Conservation (phyloP, 2,329 filamentous ascomycete genomes). For the Macrophomina tecta region DNA sequence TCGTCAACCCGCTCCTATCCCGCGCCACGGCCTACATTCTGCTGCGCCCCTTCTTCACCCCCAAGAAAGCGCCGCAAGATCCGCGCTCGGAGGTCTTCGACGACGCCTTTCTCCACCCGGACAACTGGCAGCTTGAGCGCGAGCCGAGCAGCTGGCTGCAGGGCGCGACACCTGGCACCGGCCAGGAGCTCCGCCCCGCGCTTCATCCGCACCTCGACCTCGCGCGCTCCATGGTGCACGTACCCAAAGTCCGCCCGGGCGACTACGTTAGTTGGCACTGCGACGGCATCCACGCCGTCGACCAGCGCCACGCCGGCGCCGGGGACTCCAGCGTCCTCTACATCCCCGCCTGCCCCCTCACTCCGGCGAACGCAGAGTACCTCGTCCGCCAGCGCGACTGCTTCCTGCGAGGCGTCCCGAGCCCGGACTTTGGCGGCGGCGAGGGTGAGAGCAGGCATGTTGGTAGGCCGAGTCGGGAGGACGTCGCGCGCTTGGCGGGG, state of each 20-base stretch:
- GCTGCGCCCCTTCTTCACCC: conserved; percentile 81
- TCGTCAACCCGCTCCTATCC: conserved; percentile 79
- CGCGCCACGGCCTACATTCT: conserved; percentile 81
- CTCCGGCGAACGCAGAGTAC: conserved; percentile 74
- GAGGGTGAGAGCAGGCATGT: conserved; percentile 65
- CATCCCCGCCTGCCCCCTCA: conserved; percentile 85
- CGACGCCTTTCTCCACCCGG: conserved; percentile 51
- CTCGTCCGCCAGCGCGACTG: conserved; percentile 72
- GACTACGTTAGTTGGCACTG: conserved; percentile 84
- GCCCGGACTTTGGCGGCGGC: conserved; percentile 62
- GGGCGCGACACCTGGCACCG: conserved; percentile 71
- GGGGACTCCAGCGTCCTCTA: conserved; percentile 85
- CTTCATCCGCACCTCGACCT: conserved; percentile 75
- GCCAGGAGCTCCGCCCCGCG: conserved; percentile 69
- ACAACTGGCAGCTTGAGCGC: conserved; percentile 67
- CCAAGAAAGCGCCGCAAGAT: conserved; percentile 48
- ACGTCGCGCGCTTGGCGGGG: conserved; percentile 48
- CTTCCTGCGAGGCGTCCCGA: conserved; percentile 66
- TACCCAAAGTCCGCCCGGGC: conserved; percentile 71
- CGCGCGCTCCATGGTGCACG: conserved; percentile 71
- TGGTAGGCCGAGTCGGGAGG: conserved; percentile 47
- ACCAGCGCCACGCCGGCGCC: conserved; percentile 74
- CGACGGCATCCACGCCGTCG: conserved; percentile 81
- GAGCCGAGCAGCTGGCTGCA: conserved; percentile 67
- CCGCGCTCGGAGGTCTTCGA: conserved; percentile 49